Evolutionary conservation across 2,329 filamentous ascomycete genomes (phyloP).

Genomic region (Monilinia fructigena): DNA sequence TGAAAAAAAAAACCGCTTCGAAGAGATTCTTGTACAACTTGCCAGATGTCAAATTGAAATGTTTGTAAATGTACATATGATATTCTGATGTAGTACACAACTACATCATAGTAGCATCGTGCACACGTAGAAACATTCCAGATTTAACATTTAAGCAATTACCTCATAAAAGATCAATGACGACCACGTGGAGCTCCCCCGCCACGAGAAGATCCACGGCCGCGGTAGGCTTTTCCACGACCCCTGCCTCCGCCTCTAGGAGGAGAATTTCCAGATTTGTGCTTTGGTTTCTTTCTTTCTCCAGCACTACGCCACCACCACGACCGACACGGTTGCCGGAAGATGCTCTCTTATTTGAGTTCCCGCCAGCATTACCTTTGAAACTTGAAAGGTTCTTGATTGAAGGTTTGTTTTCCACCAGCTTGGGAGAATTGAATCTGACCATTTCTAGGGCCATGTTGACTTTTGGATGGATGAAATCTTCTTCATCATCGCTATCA

Average conservation of each 20-base stretch:
- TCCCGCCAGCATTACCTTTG: conserved; percentile 12
- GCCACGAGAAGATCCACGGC: conserved; percentile 4
- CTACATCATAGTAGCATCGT: conserved; percentile 6
- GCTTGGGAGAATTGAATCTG: conserved; percentile 21
- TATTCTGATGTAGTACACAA: background rate
- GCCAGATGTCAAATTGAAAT: background rate
- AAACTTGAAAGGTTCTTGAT: conserved; percentile 9
- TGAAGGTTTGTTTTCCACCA: conserved; percentile 9
- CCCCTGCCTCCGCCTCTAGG: conserved; percentile 5
- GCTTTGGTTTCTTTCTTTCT: conserved; percentile 8
- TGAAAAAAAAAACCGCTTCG: background rate
- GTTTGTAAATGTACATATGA: background rate
- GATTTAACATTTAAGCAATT: background rate
- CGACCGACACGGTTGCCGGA: conserved; percentile 2
- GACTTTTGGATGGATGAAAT: conserved; percentile 37
- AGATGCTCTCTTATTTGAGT: background rate
- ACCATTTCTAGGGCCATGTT: conserved; percentile 1
- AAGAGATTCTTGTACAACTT: background rate
- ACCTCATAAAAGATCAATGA: background rate
- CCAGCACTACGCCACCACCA: background rate
- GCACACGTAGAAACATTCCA: background rate
- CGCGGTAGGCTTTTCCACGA: conserved; percentile 8
- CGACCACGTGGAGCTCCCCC: conserved; percentile 14
- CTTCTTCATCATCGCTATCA: conserved; percentile 34
- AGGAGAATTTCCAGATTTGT: background rate